Percentiles rank a stretch among this genome's conserved stretches.
Conservation (phyloP, 2,329 filamentous ascomycete species). For the Zasmidium angulare region DNA sequence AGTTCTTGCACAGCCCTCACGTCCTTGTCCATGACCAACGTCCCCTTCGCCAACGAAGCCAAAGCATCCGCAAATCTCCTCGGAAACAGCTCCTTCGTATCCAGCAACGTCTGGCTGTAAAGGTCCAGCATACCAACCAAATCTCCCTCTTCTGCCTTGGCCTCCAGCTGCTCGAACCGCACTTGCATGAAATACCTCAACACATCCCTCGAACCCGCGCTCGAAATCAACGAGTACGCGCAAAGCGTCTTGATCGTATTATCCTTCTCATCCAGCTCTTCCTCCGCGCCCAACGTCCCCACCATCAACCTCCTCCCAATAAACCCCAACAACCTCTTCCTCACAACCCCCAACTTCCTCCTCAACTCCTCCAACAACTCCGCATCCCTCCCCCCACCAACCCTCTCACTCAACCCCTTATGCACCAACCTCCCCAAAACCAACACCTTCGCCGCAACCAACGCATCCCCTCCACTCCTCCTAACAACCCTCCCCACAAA, state of each 20-base stretch:
- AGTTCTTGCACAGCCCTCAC: slow-evolving; percentile 68
- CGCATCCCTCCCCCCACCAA: slow-evolving; percentile 15
- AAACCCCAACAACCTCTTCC: slow-evolving; percentile 64
- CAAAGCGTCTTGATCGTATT: slow-evolving; percentile 70
- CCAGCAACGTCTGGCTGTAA: slow-evolving; percentile 73
- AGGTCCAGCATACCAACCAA: slow-evolving; percentile 68
- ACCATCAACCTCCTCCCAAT: slow-evolving; percentile 55
- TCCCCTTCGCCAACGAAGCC: slow-evolving; percentile 64
- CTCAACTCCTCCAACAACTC: slow-evolving; percentile 61
- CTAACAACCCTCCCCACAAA: slow-evolving; percentile 56
- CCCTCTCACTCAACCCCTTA: slow-evolving; percentile 65
- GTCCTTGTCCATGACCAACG: slow-evolving; percentile 69
- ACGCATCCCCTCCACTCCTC: slow-evolving; percentile 46
- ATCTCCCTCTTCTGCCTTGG: slow-evolving; percentile 57
- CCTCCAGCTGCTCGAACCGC: slow-evolving; percentile 66
- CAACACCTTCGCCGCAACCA: slow-evolving; percentile 63
- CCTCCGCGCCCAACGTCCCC: slow-evolving; percentile 15
- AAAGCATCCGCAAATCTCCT: slow-evolving; percentile 69
- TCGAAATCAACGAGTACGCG: slow-evolving; percentile 79
- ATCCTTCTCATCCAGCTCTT: slow-evolving; percentile 35
- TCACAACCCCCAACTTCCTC: slow-evolving; percentile 62
- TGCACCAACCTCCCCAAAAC: slow-evolving; percentile 74
- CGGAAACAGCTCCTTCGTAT: slow-evolving; percentile 75
- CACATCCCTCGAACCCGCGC: slow-evolving; percentile 75
- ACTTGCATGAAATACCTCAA: slow-evolving; percentile 75